Base-by-base conservation (phyloP, 305 asterid species). In the Fraxinus paxiana region DNA sequence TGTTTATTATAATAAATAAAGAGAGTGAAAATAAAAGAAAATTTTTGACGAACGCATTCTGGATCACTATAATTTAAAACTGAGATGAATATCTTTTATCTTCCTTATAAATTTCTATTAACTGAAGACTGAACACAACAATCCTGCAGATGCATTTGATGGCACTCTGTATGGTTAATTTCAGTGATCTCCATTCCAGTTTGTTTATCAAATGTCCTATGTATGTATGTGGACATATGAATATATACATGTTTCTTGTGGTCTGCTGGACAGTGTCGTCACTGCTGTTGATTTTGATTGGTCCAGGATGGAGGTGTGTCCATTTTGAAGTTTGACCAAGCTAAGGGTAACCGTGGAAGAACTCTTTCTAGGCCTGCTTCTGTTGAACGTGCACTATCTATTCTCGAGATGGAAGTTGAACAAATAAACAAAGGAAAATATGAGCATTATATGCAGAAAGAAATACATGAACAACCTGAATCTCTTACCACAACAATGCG, bases 381-480 rank as follows among this genome's bases (percentile, higher is more conserved):
- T 77, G 97, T 95, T 82, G 90, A 95, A 84, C 97, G 98, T 80
- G 99, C 99, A 63, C 87, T 95, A 28, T 95, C 99, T 75, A 88
- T 91, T 83, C 94, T 95, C 61, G 97, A 93, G 85, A 91, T 95
- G 98, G 99, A 95, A 87, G 99, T 93, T 70, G 98, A 95, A 87
- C 99, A 95, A 89, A 93, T 95, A 84, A 95, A 95, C 71, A 95
- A 95, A 90, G 99, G 99, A 54, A 95, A 90, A 61, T 95, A 93
- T 77, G 95, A 95, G 83, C 97, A 95, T 84, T 95, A 95, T 87
- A 95, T 95, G 99, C 98, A 95, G 89, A 95, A 95, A 87, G 99
- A 95, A 86, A 95, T 95, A 85, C 99, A 95, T n/a, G 99, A 95
- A 88, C 99, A 95, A 82, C 95, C 99, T 33, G 97, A 93, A 86